These are phyloP conservation scores for Apiospora marii DNA, from an alignment of 2,329 filamentous ascomycete species.

Conservation along the genomic window DNA sequence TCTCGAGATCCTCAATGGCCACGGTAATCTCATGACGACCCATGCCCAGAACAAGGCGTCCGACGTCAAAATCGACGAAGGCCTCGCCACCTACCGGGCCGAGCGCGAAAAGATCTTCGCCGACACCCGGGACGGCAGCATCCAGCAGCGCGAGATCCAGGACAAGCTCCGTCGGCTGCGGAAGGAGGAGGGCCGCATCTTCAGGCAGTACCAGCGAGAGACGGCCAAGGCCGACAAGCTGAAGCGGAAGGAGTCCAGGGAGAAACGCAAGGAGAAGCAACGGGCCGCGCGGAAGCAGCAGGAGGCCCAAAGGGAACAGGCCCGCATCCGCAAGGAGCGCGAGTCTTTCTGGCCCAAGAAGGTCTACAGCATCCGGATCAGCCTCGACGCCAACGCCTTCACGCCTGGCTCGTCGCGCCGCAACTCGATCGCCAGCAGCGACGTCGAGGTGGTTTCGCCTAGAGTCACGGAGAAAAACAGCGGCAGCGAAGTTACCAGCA, in stretches of 20 bases:
- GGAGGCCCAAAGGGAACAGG: conserved; percentile 52
- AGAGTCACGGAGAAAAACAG: conserved; percentile 27
- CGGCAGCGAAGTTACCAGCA: conserved; percentile 21
- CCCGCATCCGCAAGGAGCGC: conserved; percentile 52
- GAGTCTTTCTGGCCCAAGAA: conserved; percentile 58
- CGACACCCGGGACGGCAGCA: conserved; percentile 47
- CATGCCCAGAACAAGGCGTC: conserved; percentile 40
- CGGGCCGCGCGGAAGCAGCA: conserved; percentile 46
- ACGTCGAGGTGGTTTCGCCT: conserved; percentile 49
- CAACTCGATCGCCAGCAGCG: conserved; percentile 61
- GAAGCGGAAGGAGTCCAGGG: conserved; percentile 38
- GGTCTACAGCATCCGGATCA: conserved; percentile 58
- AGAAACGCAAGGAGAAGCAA: conserved; percentile 45
- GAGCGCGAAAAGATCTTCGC: conserved; percentile 52
- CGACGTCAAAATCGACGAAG: conserved; percentile 45
- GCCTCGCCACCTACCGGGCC: conserved; percentile 45
- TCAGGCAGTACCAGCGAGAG: conserved; percentile 36
- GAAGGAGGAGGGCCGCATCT: conserved; percentile 44
- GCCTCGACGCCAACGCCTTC: conserved; percentile 53
- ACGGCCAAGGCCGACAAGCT: conserved; percentile 33
- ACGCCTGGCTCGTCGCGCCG: conserved; percentile 58
- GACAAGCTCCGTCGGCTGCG: conserved; percentile 32
- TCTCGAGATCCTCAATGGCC: conserved; percentile 50
- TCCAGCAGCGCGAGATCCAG: conserved; percentile 44
- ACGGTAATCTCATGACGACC: conserved; percentile 44